Evolutionary conservation across 2,329 filamentous ascomycete species (phyloP).

Genomic region (Aspergillus viridinutans): DNA sequence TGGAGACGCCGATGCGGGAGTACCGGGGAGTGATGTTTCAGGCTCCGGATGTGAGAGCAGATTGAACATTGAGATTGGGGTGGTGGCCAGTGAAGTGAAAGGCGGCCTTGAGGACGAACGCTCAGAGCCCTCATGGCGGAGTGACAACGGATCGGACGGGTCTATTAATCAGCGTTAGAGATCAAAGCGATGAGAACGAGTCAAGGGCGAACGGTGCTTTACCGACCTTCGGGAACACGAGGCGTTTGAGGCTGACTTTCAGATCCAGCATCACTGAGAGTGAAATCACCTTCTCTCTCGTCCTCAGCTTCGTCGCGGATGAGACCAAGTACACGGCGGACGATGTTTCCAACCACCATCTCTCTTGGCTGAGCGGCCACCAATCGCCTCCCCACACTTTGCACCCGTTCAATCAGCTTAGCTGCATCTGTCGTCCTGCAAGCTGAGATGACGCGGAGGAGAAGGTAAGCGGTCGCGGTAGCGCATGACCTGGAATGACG

Average conservation of each 20-base stretch:
- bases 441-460: conserved; percentile 79
- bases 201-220: background rate
- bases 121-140: conserved; percentile 29
- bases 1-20: conserved; percentile 32
- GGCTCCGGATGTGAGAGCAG: conserved; percentile 67
- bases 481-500: conserved; percentile 83
- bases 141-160: conserved; percentile 22
- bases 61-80: conserved; percentile 76
- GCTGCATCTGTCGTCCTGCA: conserved; percentile 74
- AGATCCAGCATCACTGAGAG: conserved; percentile 57
- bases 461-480: conserved; percentile 81
- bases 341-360: conserved; percentile 90
- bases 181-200: background rate
- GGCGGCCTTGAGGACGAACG: conserved; percentile 51
- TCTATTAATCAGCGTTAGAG: conserved; percentile 20
- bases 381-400: conserved; percentile 71
- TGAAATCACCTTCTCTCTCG: conserved; percentile 62
- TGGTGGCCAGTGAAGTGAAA: conserved; percentile 52
- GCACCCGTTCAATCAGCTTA: conserved; percentile 74
- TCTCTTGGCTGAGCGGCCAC: conserved; percentile 83
- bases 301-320: conserved; percentile 89
- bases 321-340: conserved; percentile 80
- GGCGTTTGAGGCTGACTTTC: conserved; percentile 48
- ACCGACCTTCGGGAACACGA: conserved; percentile 33
- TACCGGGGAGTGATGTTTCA: conserved; percentile 40